A percentile compares a stretch with the other conserved stretches of the same genome.
phyloP scores from a whole-genome alignment of 306 rosid genomes.

The Ormosia emarginata region DNA sequence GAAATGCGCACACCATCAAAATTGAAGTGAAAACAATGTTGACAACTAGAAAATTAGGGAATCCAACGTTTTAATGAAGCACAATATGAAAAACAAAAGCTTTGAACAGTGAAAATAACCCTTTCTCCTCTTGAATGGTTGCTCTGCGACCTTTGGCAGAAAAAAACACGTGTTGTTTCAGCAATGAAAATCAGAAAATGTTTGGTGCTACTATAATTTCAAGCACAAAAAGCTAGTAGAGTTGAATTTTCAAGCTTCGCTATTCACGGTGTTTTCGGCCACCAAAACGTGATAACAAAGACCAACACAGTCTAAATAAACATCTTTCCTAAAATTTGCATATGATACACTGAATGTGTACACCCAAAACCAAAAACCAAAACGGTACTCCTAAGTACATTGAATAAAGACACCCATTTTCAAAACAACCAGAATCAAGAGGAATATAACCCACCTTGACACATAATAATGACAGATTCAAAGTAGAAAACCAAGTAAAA shows the following conservation, averaged over 20 bases:
- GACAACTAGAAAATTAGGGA: background rate
- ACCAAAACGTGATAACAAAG: slow-evolving; percentile 19
- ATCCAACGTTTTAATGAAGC: background rate
- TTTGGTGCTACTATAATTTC: slow-evolving; percentile 10
- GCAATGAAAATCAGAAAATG: background rate
- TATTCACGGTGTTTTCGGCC: slow-evolving; percentile 18
- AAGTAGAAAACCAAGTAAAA: background rate
- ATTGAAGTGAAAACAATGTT: background rate
- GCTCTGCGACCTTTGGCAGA: background rate
- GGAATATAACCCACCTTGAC: background rate
- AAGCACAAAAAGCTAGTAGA: background rate
- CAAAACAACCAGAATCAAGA: background rate
- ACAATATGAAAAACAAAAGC: slow-evolving; percentile 7
- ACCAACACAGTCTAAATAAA: background rate
- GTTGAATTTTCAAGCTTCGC: slow-evolving; percentile 1
- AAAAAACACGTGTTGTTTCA: background rate
- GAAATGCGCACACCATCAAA: background rate
- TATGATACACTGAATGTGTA: slow-evolving; percentile 22
- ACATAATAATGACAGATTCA: background rate
- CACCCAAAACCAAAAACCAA: slow-evolving; percentile 8
- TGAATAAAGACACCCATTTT: slow-evolving; percentile 33
- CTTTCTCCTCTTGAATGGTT: background rate
- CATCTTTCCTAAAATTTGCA: background rate
- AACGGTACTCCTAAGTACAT: slow-evolving; percentile 26
- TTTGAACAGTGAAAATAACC: background rate